Conservation (phyloP, 2,329 filamentous ascomycete species). For the Dryadomyces sulphureus region DNA sequence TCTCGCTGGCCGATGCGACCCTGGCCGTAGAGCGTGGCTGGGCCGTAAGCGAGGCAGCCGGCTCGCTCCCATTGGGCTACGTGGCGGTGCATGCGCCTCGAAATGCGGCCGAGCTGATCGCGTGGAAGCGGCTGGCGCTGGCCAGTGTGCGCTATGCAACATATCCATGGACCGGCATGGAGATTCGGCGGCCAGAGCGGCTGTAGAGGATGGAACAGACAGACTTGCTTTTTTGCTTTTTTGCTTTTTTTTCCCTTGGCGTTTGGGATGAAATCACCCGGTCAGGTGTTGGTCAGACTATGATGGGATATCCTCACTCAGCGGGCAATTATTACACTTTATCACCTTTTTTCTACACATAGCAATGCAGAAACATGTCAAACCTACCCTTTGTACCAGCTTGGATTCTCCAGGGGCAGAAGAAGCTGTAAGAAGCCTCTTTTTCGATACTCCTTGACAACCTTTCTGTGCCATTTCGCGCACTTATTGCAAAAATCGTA, state of each 20-base stretch:
- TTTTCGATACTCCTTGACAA: neutral
- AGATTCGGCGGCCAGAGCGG: conserved; percentile 7
- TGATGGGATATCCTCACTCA: neutral
- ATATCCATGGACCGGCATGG: neutral
- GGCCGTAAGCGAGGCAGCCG: conserved; percentile 22
- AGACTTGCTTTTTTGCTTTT: no score
- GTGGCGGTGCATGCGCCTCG: conserved; percentile 25
- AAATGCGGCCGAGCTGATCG: conserved; percentile 19
- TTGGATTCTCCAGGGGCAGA: neutral
- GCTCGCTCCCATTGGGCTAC: conserved; percentile 14
- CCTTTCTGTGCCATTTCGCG: neutral
- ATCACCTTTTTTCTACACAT: no score
- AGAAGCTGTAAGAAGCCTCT: neutral
- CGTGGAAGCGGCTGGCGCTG: conserved; percentile 16
- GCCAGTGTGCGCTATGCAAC: conserved; percentile 11
- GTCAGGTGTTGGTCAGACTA: no score
- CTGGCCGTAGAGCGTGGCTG: conserved; percentile 21
- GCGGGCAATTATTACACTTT: neutral
- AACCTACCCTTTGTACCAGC: neutral
- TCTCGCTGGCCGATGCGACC: conserved; percentile 23
- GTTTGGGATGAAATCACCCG: neutral
- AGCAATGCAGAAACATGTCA: neutral
- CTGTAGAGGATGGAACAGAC: neutral
- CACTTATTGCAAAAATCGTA: neutral
- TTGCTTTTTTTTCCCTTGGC: neutral